Evolutionary conservation across 805 yeast species (phyloP), one percentile per base, ranked within the genome.

Genomic region (Lachancea quebecensis): DNA sequence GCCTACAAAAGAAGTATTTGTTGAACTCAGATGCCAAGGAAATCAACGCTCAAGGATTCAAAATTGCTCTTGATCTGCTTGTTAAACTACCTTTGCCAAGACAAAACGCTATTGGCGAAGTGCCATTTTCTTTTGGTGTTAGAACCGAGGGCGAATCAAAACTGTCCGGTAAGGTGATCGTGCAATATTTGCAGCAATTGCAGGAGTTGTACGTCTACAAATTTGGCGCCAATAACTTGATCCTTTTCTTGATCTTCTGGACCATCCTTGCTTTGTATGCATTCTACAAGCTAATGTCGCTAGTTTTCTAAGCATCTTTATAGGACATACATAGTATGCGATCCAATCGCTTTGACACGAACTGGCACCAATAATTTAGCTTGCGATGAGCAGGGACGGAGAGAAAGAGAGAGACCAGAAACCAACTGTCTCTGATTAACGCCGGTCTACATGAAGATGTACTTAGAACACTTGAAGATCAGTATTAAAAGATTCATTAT

Each of bases 121-220:
- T 72, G 34, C 75, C 76, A 41, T 73, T 72, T 49, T 70, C 75
- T 6, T 73, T 73, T 49, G 78, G 78, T 57, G 76, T 73, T 25
- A 73, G 78, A 66, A 71, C 75, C 10, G 78, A 72, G 55, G 78
- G 78, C 59, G 78, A 73, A 50, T 72, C 77, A 33, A 73, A 73
- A 52, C 60, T 73, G 31, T 68, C 73, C 8, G 69, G 75, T 42
- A 73, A 73, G 50, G 78, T 73, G 36, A 72, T 72, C 66, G 56
- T 73, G 31, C 76, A 69, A 52, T 73, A 73, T 46, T 50, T 73
- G 44, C 66, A 65, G 39, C 78, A 73, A 56, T 58, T 73, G 49
- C 69, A 68, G 52, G 77, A 73, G 48, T 56, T 73, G 28, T 73
- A 73, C 58, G 54, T 69, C 40, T 72, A 62, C 67, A 73, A 70